Conservation (phyloP, 1,139 yeast species). For the Taphrina pruni region DNA sequence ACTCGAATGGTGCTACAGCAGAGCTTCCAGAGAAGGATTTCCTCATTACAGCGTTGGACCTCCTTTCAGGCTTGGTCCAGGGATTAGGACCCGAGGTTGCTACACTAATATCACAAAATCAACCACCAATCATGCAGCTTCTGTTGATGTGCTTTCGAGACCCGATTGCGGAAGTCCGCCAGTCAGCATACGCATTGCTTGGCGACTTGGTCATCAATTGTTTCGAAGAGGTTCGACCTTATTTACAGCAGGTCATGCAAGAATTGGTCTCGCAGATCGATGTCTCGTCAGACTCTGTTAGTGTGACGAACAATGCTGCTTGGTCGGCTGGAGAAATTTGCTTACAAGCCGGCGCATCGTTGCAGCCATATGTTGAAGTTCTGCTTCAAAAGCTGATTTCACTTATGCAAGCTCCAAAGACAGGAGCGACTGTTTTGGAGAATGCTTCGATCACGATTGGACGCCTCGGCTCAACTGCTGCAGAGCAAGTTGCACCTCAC, state of each 20-base stretch:
- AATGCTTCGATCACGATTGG: constrained; percentile 94
- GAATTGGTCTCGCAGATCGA: constrained; percentile 68
- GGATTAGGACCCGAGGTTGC: constrained; percentile 74
- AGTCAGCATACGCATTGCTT: constrained; percentile 83
- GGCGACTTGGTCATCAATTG: constrained; percentile 82
- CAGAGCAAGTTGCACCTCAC: constrained; percentile 65
- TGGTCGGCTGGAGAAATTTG: constrained; percentile 93
- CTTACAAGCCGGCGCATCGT: constrained; percentile 61
- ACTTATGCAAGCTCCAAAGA: constrained; percentile 62
- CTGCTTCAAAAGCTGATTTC: constrained; percentile 69
- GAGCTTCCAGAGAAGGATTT: constrained; percentile 91
- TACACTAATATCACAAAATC: constrained; percentile 57
- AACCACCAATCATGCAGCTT: constrained; percentile 64
- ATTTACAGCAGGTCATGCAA: constrained; percentile 64
- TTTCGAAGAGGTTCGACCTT: constrained; percentile 64
- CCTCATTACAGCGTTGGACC: constrained; percentile 83
- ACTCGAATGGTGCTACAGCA: constrained; percentile 68
- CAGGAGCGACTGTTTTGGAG: constrained; percentile 66
- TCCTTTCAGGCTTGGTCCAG: constrained; percentile 89
- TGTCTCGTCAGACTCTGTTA: constrained; percentile 59
- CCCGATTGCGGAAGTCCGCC: constrained; percentile 82
- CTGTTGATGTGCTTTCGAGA: constrained; percentile 77
- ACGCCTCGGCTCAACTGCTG: constrained; percentile 73
- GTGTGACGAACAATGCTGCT: constrained; percentile 86
- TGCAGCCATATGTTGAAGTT: constrained; percentile 67